These are phyloP conservation scores for Colletotrichum zoysiae DNA, from an alignment of 2,329 filamentous ascomycete genomes.

Conservation along the genomic window DNA sequence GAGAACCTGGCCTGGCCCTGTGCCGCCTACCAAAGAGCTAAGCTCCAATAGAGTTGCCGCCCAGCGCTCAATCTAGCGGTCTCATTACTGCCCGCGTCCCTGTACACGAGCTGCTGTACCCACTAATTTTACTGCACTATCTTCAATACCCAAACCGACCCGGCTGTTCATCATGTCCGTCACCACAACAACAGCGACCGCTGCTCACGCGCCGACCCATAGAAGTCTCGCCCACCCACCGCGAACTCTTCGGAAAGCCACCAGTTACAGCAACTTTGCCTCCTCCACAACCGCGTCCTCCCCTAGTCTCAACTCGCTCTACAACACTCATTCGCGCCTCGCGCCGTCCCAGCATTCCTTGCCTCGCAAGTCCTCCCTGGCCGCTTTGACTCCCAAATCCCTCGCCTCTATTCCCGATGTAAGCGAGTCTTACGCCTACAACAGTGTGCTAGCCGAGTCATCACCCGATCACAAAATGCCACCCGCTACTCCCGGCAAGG, in stretches of 20 bases:
- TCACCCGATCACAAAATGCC: slow-evolving; percentile 61
- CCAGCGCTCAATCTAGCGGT: slow-evolving; percentile 28
- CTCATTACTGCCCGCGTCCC: slow-evolving; percentile 25
- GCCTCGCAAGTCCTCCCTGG: slow-evolving; percentile 78
- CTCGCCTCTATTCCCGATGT: slow-evolving; percentile 76
- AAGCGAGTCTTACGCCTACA: slow-evolving; percentile 72
- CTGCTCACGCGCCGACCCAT: slow-evolving; percentile 41
- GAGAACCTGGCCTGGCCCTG: slow-evolving; percentile 35
- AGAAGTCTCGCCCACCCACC: slow-evolving; percentile 39
- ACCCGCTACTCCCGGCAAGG: slow-evolving; percentile 67
- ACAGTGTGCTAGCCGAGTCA: slow-evolving; percentile 64
- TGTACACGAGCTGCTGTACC: slow-evolving; percentile 27
- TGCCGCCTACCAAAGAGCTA: slow-evolving; percentile 24
- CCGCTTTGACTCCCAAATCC: slow-evolving; percentile 73
- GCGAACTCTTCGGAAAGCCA: slow-evolving; percentile 59
- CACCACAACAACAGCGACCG: slow-evolving; percentile 42
- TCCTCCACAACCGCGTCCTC: slow-evolving; percentile 63
- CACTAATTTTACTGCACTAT: slow-evolving; percentile 29
- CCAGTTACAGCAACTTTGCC: slow-evolving; percentile 51
- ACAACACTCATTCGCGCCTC: slow-evolving; percentile 63
- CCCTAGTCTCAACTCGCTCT: slow-evolving; percentile 68
- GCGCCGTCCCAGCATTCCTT: slow-evolving; percentile 56
- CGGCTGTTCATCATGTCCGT: slow-evolving; percentile 38
- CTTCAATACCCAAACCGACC: slow-evolving; percentile 20
- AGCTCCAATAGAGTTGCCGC: slow-evolving; percentile 31